phyloP scores from a whole-genome alignment of 257 asterid genomes.

The Solanum paucissectum region DNA sequence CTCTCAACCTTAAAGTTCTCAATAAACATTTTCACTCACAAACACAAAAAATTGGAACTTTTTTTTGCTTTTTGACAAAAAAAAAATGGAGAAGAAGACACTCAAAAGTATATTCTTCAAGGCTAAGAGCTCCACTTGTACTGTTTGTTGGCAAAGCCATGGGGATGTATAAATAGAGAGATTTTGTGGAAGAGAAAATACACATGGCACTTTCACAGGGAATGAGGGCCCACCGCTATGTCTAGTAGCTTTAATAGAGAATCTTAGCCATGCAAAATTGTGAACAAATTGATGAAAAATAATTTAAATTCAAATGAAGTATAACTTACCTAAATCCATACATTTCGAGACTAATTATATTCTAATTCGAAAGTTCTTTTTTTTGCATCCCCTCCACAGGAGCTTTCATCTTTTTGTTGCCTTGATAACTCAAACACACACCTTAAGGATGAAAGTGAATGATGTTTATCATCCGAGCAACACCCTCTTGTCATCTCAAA shows the following conservation, averaged over 20 bases:
- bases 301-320: neutral
- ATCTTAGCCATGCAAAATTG: conserved; percentile 21
- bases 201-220: conserved; percentile 5
- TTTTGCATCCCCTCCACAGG: no score
- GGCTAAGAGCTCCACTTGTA: neutral
- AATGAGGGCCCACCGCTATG: neutral
- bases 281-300: neutral
- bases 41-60: neutral
- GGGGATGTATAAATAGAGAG: conserved; percentile 2
- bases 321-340: no score
- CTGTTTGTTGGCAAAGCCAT: neutral
- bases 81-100: neutral
- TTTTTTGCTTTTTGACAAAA: neutral
- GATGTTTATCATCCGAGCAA: no score
- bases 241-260: neutral
- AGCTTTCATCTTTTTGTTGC: no score
- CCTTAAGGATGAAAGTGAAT: no score
- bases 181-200: neutral
- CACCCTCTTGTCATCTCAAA: no score
- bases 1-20: conserved; percentile 89
- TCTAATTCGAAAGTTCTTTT: no score
- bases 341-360: no score
- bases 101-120: neutral
- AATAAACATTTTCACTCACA: conserved; percentile 49
- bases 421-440: no score